These are phyloP conservation scores for Coriaria nepalensis DNA, from an alignment of 306 rosid genomes.

Conservation along the genomic window DNA sequence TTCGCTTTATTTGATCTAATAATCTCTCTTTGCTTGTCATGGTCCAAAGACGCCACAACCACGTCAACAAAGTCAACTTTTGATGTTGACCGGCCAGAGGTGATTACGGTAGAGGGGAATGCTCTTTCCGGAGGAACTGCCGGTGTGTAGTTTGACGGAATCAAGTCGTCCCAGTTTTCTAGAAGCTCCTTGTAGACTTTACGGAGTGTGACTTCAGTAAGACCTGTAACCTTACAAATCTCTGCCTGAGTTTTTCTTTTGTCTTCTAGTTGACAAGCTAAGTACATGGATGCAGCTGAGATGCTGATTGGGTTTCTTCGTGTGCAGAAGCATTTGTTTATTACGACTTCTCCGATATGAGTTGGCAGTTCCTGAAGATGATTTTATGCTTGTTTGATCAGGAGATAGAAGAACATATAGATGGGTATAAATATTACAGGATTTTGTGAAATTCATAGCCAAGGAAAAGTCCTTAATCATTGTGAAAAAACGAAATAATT, in stretches of 20 bases:
- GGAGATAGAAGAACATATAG: neutral
- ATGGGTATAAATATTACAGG: neutral
- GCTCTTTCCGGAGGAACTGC: constrained; percentile 99
- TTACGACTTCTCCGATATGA: constrained; percentile 92
- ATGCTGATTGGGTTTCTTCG: constrained; percentile 93
- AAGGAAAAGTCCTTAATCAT: too few relatives aligned
- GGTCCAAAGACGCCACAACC: constrained; percentile 25
- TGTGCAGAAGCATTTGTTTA: constrained; percentile 98
- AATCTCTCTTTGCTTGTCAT: constrained; percentile 47
- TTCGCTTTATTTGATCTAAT: constrained; percentile 29
- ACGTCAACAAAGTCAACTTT: constrained; percentile 48
- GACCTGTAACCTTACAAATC: constrained; percentile 94
- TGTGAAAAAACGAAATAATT: too few relatives aligned
- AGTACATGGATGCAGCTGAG: constrained; percentile 88
- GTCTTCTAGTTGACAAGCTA: constrained; percentile 99
- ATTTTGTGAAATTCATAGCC: too few relatives aligned
- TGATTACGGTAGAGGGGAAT: constrained; percentile 73
- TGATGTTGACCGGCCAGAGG: constrained; percentile 61
- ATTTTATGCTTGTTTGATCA: constrained; percentile 3
- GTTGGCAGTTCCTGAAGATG: constrained; percentile 75
- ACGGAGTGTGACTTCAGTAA: constrained; percentile 87
- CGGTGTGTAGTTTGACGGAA: constrained; percentile 85
- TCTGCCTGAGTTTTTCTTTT: constrained; percentile 94
- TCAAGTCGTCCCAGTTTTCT: constrained; percentile 97
- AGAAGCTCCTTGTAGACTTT: constrained; percentile 92